A percentile compares a stretch with the other conserved stretches of the same genome.
phyloP scores from a whole-genome alignment of 73 alveolate genomes.

The Uronychia binucleata region DNA sequence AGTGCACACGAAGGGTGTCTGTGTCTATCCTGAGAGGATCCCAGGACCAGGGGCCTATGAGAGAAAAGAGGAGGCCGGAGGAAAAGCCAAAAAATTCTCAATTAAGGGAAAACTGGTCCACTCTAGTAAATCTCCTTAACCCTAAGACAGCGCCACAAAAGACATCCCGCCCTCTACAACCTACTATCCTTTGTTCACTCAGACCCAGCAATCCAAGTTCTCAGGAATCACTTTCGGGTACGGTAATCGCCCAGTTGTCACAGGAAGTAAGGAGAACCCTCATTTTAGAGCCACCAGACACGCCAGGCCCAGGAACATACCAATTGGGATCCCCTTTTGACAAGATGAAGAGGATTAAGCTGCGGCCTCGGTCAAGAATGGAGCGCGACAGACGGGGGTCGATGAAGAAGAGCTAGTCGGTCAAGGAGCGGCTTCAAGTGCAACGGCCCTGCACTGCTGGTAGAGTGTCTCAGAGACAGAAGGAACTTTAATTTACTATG shows the following conservation, averaged over 20 bases:
- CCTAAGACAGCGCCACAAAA: constrained; percentile 56
- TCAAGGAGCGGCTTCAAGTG: background rate
- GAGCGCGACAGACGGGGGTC: background rate
- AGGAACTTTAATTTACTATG: background rate
- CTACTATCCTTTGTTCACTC: constrained; percentile 33
- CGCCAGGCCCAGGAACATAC: constrained; percentile 75
- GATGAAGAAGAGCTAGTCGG: background rate
- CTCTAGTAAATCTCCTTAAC: background rate
- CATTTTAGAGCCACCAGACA: constrained; percentile 22
- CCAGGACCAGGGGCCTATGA: constrained; percentile 73
- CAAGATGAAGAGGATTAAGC: constrained; percentile 22
- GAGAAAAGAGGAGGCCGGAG: constrained; percentile 31
- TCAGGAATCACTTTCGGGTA: constrained; percentile 61
- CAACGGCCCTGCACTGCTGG: background rate
- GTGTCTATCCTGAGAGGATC: constrained; percentile 20
- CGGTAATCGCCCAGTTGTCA: constrained; percentile 53
- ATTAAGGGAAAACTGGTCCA: background rate
- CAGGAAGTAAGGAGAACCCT: constrained; percentile 26
- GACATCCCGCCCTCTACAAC: constrained; percentile 69
- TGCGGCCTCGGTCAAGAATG: background rate
- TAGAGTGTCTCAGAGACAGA: background rate
- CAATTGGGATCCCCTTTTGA: constrained; percentile 56
- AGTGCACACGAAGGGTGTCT: constrained; percentile 48
- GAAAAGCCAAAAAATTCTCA: constrained; percentile 38
- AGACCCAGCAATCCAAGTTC: constrained; percentile 45